Percentiles rank a stretch among this genome's conserved stretches.
These are phyloP conservation scores for Colletotrichum falcatum DNA, from an alignment of 2,329 filamentous ascomycete species.

Conservation along the genomic window DNA sequence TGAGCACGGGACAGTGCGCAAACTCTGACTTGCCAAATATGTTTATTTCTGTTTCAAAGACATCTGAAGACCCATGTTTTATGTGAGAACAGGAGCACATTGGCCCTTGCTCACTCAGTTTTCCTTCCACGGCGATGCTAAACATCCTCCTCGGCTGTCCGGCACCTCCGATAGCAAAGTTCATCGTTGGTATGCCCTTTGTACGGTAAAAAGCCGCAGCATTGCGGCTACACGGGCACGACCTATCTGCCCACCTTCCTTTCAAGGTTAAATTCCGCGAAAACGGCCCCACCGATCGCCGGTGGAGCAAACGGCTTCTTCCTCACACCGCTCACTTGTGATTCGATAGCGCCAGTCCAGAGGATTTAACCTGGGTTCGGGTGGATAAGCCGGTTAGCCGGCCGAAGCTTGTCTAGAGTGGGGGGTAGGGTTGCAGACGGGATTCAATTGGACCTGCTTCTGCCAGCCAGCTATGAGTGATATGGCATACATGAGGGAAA, in stretches of 20 bases:
- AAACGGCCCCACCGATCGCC: background rate
- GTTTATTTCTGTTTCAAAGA: background rate
- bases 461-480: background rate
- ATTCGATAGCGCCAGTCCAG: background rate
- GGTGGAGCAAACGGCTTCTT: background rate
- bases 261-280: background rate
- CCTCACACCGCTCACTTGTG: background rate
- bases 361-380: background rate
- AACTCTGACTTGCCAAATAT: background rate
- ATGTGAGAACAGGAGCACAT: background rate
- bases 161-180: background rate
- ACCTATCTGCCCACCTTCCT: background rate
- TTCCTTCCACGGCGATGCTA: background rate
- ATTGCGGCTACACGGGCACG: background rate
- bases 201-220: background rate
- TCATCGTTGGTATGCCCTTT: no score
- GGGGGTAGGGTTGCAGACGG: background rate
- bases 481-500: background rate
- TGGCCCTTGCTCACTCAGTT: background rate
- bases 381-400: background rate
- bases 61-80: background rate
- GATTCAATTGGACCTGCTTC: no score
- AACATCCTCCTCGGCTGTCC: background rate
- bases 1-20: background rate
- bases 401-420: conserved; percentile 2